A percentile compares a stretch with the other conserved stretches of the same genome.
These are phyloP conservation scores for Pseudonectria foliicola DNA, from an alignment of 2,329 filamentous ascomycete species.

Conservation along the genomic window DNA sequence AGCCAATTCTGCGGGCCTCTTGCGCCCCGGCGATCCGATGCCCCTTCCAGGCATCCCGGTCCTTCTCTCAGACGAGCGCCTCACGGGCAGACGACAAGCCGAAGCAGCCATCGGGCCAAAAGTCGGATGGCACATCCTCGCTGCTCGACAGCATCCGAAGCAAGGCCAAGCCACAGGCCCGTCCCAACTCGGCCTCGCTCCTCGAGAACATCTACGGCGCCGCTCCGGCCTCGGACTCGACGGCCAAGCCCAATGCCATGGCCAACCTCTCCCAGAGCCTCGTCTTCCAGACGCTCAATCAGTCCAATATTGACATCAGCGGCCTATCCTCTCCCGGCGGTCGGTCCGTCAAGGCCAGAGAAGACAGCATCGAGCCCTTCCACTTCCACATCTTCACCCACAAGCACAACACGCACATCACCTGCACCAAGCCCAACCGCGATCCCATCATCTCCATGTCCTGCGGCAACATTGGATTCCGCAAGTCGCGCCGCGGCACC, in stretches of 20 bases:
- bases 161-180: constrained; percentile 5
- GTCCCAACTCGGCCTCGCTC: constrained; percentile 23
- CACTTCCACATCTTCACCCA: constrained; percentile 81
- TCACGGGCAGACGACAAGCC: constrained; percentile 20
- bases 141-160: too few relatives aligned
- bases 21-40: constrained; percentile 15
- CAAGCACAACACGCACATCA: constrained; percentile 95
- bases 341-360: constrained; percentile 20
- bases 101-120: constrained; percentile 13
- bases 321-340: constrained; percentile 18
- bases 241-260: constrained; percentile 24
- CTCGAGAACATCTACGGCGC: constrained; percentile 29
- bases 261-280: constrained; percentile 29
- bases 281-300: constrained; percentile 32
- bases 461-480: constrained; percentile 86
- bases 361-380: constrained; percentile 54
- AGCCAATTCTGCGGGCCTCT: constrained; percentile 25
- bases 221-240: constrained; percentile 11
- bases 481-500: constrained; percentile 67
- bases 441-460: constrained; percentile 74
- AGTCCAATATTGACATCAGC: constrained; percentile 28
- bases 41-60: constrained; percentile 20
- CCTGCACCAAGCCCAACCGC: constrained; percentile 74
- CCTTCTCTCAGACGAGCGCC: constrained; percentile 34
- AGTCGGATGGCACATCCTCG: constrained; percentile 2